phyloP scores from a whole-genome alignment of 208 protist species.

The Leishmania gerbilli region DNA sequence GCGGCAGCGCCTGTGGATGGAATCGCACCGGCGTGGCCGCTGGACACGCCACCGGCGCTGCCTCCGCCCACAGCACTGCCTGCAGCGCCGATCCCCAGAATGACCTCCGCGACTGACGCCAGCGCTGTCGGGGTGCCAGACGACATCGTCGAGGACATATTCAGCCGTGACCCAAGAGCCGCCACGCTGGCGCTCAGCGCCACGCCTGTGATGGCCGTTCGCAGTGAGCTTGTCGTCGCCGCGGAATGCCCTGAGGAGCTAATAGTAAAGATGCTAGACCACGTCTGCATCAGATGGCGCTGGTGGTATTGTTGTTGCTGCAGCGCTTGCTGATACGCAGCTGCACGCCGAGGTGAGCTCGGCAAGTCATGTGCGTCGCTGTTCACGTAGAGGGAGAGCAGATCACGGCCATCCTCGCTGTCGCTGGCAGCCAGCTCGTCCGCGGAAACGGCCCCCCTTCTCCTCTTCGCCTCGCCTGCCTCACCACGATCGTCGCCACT shows the following conservation, averaged over 20 bases:
- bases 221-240: not conserved
- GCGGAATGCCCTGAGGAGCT: not conserved
- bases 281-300: not conserved
- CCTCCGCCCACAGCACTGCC: not conserved
- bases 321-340: not conserved
- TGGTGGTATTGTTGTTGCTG: slow-evolving; percentile 1
- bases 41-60: not conserved
- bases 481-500: not conserved
- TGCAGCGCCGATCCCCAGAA: not conserved
- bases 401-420: not conserved
- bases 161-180: not conserved
- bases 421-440: not conserved
- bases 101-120: not conserved
- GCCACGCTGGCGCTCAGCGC: not conserved
- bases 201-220: not conserved
- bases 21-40: not conserved
- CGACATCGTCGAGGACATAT: not conserved
- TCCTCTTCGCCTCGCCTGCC: not conserved
- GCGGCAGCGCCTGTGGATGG: not conserved
- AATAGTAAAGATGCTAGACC: not conserved
- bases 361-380: not conserved
- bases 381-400: not conserved
- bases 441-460: not conserved
- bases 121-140: not conserved
- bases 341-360: not conserved